phyloP scores from a whole-genome alignment of 306 rosid genomes.

The Quillaja saponaria region DNA sequence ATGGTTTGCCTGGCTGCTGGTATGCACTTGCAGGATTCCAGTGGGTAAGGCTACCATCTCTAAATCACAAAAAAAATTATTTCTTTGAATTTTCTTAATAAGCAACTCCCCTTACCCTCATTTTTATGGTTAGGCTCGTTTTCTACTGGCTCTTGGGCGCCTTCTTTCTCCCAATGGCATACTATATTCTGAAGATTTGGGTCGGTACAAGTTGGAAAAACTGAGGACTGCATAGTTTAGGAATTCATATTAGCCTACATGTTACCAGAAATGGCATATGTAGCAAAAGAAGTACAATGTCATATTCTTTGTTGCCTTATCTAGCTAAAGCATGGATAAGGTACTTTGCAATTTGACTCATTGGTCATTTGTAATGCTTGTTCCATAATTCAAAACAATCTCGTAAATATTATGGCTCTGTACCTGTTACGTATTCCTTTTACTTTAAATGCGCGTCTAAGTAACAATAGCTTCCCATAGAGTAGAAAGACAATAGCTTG shows the following conservation, averaged over 20 bases:
- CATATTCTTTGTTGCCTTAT: no score
- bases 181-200: constrained; percentile 48
- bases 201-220: constrained; percentile 37
- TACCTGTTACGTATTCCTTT: no score
- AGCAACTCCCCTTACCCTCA: not conserved
- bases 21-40: constrained; percentile 68
- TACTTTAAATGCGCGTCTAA: no score
- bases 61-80: constrained; percentile 12
- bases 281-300: no score
- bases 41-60: constrained; percentile 64
- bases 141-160: constrained; percentile 60
- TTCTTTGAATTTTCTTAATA: constrained; percentile 22
- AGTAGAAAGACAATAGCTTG: no score
- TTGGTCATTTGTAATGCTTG: no score
- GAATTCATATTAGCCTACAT: constrained; percentile 8
- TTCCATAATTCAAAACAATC: no score
- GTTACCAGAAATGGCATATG: no score
- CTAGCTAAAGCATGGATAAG: no score
- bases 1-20: constrained; percentile 82
- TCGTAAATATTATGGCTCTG: no score
- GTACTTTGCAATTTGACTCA: no score
- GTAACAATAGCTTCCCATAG: no score
- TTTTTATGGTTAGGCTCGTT: constrained; percentile 46
- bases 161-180: constrained; percentile 61
- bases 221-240: constrained; percentile 42